Conservation (phyloP, 2,329 filamentous ascomycete species). For the Taxawa tesnikishii region DNA sequence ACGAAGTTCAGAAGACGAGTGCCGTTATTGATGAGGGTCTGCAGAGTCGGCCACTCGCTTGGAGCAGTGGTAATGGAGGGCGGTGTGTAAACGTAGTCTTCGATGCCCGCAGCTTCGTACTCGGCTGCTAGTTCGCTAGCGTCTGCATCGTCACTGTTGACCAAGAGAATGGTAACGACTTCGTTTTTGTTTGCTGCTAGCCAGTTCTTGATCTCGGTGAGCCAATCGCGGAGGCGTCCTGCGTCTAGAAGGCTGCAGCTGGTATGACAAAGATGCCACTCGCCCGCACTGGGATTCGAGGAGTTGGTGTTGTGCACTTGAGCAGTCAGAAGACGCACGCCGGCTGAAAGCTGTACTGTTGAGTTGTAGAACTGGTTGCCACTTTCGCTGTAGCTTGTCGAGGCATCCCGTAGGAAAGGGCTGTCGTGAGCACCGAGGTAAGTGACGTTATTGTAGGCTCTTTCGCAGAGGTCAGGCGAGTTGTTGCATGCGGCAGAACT, state of each 20-base stretch:
- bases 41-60: constrained; percentile 57
- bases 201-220: constrained; percentile 53
- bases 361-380: constrained; percentile 68
- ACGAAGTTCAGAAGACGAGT: constrained; percentile 60
- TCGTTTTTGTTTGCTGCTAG: constrained; percentile 59
- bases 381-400: constrained; percentile 48
- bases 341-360: constrained; percentile 56
- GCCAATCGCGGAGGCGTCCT: constrained; percentile 52
- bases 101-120: constrained; percentile 48
- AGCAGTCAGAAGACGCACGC: constrained; percentile 57
- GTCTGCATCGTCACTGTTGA: constrained; percentile 52
- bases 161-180: constrained; percentile 61
- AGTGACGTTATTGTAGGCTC: constrained; percentile 62
- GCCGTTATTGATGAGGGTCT: constrained; percentile 50
- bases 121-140: constrained; percentile 42
- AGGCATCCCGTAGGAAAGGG: constrained; percentile 55
- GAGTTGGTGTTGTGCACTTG: constrained; percentile 48
- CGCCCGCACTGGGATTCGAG: constrained; percentile 16
- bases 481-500: constrained; percentile 53
- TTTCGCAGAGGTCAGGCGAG: constrained; percentile 59
- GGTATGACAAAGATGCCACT: constrained; percentile 59
- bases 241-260: constrained; percentile 56
- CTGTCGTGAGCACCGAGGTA: constrained; percentile 68
- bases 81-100: constrained; percentile 48
- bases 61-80: constrained; percentile 28